A percentile compares a stretch with the other conserved stretches of the same genome.
Evolutionary conservation across 2,329 filamentous ascomycete genomes (phyloP).

Genomic region (Colletotrichum viniferum): DNA sequence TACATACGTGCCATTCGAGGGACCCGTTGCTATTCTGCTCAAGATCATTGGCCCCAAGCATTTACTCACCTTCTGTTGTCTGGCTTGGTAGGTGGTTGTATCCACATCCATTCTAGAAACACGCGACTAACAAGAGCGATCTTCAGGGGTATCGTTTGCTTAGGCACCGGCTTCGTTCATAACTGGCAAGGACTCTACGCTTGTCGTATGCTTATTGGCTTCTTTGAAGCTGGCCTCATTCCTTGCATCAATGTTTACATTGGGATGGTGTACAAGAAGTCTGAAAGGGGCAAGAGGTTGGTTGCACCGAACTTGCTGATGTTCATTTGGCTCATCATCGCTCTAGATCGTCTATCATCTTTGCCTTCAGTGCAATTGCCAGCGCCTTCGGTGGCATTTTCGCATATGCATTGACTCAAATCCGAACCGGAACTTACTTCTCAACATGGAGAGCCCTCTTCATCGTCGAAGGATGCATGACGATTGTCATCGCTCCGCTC

Average conservation of each 20-base stretch:
- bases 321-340: background rate
- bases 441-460: slow-evolving; percentile 42
- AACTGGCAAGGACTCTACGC: background rate
- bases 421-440: slow-evolving; percentile 34
- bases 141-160: background rate
- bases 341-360: slow-evolving; percentile 38
- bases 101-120: background rate
- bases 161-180: background rate
- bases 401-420: slow-evolving; percentile 41
- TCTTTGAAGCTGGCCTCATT: slow-evolving; percentile 39
- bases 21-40: slow-evolving; percentile 31
- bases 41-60: slow-evolving; percentile 34
- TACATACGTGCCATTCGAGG: slow-evolving; percentile 35
- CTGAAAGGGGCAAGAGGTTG: slow-evolving; percentile 19
- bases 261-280: slow-evolving; percentile 40
- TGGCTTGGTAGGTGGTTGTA: slow-evolving; percentile 28
- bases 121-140: slow-evolving; percentile 3
- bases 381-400: slow-evolving; percentile 48
- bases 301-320: background rate
- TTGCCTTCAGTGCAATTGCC: slow-evolving; percentile 42
- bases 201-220: slow-evolving; percentile 21
- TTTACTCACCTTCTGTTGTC: slow-evolving; percentile 26
- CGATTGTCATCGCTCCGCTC: slow-evolving; percentile 36
- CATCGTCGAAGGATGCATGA: slow-evolving; percentile 43
- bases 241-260: slow-evolving; percentile 41